Evolutionary conservation across 441 rosid species (phyloP), one percentile per base, ranked within the genome.

Genomic region (Codiaeum variegatum): DNA sequence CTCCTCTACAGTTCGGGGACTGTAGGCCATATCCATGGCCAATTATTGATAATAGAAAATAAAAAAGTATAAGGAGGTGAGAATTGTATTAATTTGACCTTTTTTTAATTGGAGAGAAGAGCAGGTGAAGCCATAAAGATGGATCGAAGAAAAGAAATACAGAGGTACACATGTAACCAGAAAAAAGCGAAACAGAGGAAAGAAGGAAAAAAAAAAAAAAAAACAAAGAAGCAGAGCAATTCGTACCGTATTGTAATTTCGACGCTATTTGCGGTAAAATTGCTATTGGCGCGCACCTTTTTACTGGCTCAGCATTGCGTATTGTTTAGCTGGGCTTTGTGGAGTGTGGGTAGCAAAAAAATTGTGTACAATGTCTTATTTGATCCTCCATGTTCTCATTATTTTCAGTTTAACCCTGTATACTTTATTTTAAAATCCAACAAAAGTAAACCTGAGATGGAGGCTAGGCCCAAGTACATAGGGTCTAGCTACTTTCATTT

Each of bases 1-100:
- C 88, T 89, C 98, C 82, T 92, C 96, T 6, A 90, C 92, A 32
- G 93, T 84, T 46, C 96, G 88, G 46, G 92, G 96, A 79, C 85
- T 88, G 51, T 91, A 61, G 58, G 79, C 72, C 79, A 72, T 77
- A 56, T 77, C 73, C 78, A 75, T 75, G 78, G 58, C 73, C 78
- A 38, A 55, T 65, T 26, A 11, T 15, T 52, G 31, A 66, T 65
- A 65, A 65, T 42, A 38, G 19, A 42, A 42, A 5, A 28, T 28
- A 8, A 13, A 29, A 55, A 36, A 56, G 24, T 0, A 13, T 2
- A 2, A 6, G 9, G 15, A 3, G 52, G 31, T 28, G 34, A 34
- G 44, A 52, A 52, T 26, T 40, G 46, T 24, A 61, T 8, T 10
- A 54, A 75, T 31, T 6, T 4, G 47, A 67, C 61, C 51, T 67